Evolutionary conservation across 2,329 filamentous ascomycete species (phyloP).

Genomic region (Colletotrichum karsti): DNA sequence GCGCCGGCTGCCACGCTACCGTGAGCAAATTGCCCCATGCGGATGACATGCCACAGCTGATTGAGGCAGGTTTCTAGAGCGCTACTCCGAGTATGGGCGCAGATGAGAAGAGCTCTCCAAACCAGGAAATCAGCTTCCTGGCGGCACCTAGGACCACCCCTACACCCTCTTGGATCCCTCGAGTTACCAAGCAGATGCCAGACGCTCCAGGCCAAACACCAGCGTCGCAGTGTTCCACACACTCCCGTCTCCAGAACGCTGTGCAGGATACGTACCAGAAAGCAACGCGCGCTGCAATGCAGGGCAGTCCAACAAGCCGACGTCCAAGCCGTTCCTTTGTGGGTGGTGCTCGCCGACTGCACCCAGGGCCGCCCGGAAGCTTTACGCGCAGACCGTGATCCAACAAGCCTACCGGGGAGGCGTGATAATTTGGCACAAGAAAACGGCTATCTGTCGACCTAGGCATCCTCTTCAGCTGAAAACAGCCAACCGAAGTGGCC

Average conservation of each 20-base stretch:
- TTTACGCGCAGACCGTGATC: conserved; percentile 14
- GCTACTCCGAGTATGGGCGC: conserved; percentile 14
- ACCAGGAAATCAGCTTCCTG: conserved; percentile 28
- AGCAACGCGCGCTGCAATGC: neutral
- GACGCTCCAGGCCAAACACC: conserved; percentile 3
- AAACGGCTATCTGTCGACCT: neutral
- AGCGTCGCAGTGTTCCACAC: conserved; percentile 4
- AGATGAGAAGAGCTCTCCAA: conserved; percentile 28
- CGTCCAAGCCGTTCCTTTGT: conserved; percentile 4
- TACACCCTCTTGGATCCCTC: conserved; percentile 11
- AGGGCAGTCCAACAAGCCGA: neutral
- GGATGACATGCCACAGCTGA: conserved; percentile 25
- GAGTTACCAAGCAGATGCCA: conserved; percentile 4
- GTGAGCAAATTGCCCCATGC: conserved; percentile 17
- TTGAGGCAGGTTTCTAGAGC: conserved; percentile 29
- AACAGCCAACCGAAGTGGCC: conserved; percentile 8
- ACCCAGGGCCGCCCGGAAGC: conserved; percentile 17
- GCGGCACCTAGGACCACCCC: conserved; percentile 20
- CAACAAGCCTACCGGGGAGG: neutral
- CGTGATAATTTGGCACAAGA: neutral
- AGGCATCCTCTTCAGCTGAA: conserved; percentile 4
- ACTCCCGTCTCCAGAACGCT: conserved; percentile 3
- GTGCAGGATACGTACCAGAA: neutral
- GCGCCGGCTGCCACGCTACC: neutral
- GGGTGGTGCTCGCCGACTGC: conserved; percentile 13